Evolutionary conservation across 495 filamentous ascomycete genomes (phyloP), one percentile per base, ranked within the genome.

Genomic region (Stereocaulon alpinum): DNA sequence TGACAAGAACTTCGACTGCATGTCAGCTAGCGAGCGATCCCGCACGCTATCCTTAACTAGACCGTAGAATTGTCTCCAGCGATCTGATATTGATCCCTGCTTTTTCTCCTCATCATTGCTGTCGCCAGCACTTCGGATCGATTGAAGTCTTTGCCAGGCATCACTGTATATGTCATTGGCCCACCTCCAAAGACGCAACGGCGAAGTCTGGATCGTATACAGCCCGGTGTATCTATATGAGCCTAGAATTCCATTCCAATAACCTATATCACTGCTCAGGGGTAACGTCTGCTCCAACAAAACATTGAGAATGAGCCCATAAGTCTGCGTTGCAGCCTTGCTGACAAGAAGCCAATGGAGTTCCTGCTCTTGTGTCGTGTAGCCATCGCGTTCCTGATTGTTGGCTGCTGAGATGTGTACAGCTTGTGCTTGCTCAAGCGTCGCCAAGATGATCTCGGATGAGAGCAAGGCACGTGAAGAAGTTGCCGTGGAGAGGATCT

Each of bases 261-360:
- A 97, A 72, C 82, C 86, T 41, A 94, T 85, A 66, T 96, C 89
- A 44, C 93, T 84, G 56, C 81, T 83, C 10, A 98, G 65, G 0
- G 82, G 81, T n/a, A 93, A 81, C 17, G 88, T 89, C 61, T 90
- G 84, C 32, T 90, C 83, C 6, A 96, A 72, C 2, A 97, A 74
- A 0, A 78, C 79, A 61, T 82, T 80, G 61, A 96, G 71, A 17
- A 91, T 73, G 18, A 88, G 68, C 1, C 93, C 92, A 61, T 95
- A 91, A 0, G 83, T 83, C 66, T 95, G 91, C 27, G 87, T 78
- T 0, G 91, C 86, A 3, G 90, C 91, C 70, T 96, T 98, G 66
- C 84, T 85, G 10, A 89, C 78, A 24, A 95, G 72, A 27, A 95
- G 71, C 93, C 93, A 97, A 71, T 93, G 84, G 57, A 95, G 75